These are phyloP conservation scores for Phytophthora foliorum DNA, from an alignment of 352 stramenopile species.

Conservation along the genomic window DNA sequence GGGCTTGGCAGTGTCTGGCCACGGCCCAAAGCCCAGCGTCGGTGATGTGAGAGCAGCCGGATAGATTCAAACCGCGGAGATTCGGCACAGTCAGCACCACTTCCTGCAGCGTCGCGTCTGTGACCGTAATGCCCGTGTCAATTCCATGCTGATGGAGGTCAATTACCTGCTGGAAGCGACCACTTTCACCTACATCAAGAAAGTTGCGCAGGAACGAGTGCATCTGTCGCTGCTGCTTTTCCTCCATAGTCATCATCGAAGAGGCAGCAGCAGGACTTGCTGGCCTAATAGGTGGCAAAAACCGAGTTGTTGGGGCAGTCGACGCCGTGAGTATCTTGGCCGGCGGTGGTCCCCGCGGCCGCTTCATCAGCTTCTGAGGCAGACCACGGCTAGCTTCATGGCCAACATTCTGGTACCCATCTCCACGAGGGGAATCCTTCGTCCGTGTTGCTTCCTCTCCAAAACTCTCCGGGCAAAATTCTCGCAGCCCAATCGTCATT, in stretches of 20 bases:
- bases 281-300: conserved; percentile 40
- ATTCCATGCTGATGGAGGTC: conserved; percentile 90
- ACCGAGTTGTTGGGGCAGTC: background rate
- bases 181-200: conserved; percentile 73
- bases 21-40: conserved; percentile 92
- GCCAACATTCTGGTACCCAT: conserved; percentile 11
- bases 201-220: conserved; percentile 94
- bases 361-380: conserved; percentile 47
- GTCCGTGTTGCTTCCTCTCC: conserved; percentile 18
- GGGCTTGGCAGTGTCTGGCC: conserved; percentile 71
- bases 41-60: conserved; percentile 79
- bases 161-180: conserved; percentile 76
- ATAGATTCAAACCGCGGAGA: conserved; percentile 74
- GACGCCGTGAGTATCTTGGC: conserved; percentile 5
- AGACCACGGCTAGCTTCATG: conserved; percentile 5
- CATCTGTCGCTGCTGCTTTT: conserved; percentile 83
- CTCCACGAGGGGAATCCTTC: conserved; percentile 16
- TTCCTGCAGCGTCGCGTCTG: conserved; percentile 93
- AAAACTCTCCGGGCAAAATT: conserved; percentile 19
- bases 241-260: conserved; percentile 53
- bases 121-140: conserved; percentile 88
- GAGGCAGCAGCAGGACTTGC: conserved; percentile 7
- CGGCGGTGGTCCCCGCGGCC: conserved; percentile 29
- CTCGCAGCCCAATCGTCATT: conserved; percentile 36
- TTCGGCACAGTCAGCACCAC: conserved; percentile 79